These are phyloP conservation scores for Citrus medica DNA, from an alignment of 345 rosid genomes.

Conservation along the genomic window DNA sequence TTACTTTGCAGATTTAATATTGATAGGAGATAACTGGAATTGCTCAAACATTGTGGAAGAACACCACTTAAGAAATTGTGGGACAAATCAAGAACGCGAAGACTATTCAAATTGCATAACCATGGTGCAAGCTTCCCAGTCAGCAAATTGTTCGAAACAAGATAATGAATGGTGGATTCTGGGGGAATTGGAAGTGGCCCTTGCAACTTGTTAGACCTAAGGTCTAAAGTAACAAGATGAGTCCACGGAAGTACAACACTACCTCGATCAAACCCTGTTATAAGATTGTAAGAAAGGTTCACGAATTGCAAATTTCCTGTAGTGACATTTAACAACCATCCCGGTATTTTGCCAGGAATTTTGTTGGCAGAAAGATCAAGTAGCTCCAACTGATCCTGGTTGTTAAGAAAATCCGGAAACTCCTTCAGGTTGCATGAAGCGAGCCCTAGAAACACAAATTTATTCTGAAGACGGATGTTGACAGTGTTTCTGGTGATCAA, in stretches of 20 bases:
- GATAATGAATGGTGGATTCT: not conserved
- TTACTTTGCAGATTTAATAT: not conserved
- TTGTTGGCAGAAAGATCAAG: conserved; percentile 23
- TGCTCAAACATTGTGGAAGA: conserved; percentile 29
- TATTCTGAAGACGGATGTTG: not conserved
- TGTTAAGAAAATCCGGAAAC: not conserved
- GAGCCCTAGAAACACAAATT: not conserved
- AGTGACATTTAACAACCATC: not conserved
- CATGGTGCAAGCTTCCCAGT: conserved; percentile 13
- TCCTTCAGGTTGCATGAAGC: not conserved
- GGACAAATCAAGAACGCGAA: not conserved
- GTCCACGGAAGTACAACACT: not conserved
- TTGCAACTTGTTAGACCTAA: not conserved
- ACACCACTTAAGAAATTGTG: not conserved
- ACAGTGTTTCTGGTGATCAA: not conserved
- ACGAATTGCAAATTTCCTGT: not conserved
- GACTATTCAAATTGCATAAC: conserved; percentile 10
- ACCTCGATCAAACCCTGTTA: conserved; percentile 9
- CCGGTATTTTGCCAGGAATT: conserved; percentile 7
- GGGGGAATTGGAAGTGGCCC: not conserved
- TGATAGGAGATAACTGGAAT: not conserved
- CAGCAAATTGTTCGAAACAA: conserved; percentile 7
- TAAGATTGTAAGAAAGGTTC: not conserved
- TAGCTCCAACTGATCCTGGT: not conserved
- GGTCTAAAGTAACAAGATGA: not conserved